Evolutionary conservation across 106 monocot species (phyloP).

Genomic region (Apostasia shenzhenica): DNA sequence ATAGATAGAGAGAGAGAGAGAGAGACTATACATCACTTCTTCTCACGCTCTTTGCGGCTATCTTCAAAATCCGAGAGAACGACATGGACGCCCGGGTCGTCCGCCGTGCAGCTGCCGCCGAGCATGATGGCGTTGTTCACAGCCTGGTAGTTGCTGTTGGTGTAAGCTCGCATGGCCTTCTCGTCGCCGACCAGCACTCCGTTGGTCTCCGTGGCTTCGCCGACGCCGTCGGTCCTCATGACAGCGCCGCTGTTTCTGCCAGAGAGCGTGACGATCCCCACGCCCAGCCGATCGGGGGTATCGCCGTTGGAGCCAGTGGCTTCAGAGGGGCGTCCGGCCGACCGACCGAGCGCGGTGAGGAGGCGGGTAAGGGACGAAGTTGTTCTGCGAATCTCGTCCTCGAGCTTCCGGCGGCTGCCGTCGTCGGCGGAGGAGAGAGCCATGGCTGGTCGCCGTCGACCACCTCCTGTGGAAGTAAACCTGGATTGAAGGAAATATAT

Average conservation of each 20-base stretch:
- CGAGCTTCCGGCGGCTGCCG: background rate
- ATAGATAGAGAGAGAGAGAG: too few relatives aligned
- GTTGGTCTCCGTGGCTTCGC: background rate
- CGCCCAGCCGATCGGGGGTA: background rate
- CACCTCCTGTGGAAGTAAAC: background rate
- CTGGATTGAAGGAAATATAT: background rate
- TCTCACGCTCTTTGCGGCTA: background rate
- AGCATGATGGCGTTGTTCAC: slow-evolving; percentile 18
- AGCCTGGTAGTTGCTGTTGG: slow-evolving; percentile 17
- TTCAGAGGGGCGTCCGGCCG: background rate
- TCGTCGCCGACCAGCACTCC: background rate
- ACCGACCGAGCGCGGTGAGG: slow-evolving; percentile 7
- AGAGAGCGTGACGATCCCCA: slow-evolving; percentile 10
- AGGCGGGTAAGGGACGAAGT: slow-evolving; percentile 7
- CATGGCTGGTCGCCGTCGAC: background rate
- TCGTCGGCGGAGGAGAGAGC: background rate
- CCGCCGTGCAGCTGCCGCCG: slow-evolving; percentile 5
- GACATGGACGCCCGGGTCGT: slow-evolving; percentile 12
- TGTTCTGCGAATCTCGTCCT: slow-evolving; percentile 9
- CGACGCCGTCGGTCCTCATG: background rate
- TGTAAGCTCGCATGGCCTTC: background rate
- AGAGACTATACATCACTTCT: background rate
- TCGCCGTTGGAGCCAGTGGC: background rate
- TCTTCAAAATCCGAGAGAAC: background rate
- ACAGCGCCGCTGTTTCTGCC: slow-evolving; percentile 10